Base-by-base conservation (phyloP, 768 basidiomycete genomes). In the Boletus reticuloceps region DNA sequence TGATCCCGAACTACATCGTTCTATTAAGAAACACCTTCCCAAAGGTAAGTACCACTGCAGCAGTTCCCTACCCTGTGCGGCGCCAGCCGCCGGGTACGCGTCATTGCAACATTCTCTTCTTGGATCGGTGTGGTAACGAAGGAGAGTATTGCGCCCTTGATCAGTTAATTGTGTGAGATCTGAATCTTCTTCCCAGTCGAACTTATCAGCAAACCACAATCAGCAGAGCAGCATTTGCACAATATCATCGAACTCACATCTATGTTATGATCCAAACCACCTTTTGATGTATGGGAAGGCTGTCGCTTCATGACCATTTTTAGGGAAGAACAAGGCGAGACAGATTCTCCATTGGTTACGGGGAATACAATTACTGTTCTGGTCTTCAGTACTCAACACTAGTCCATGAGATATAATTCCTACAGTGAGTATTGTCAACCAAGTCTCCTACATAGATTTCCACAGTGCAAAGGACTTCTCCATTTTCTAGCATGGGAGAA, bases 81-180 rank as follows among this genome's bases (percentile, higher is more conserved):
- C n/a, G n/a, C n/a, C n/a, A n/a, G n/a, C n/a, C n/a, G n/a, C n/a
- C n/a, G n/a, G n/a, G n/a, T n/a, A n/a, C n/a, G n/a, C n/a, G n/a
- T n/a, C n/a, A n/a, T n/a, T n/a, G n/a, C n/a, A n/a, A n/a, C n/a
- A 10, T 8, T n/a, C 42, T 7, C 39, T 17, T 4, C 17, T 16
- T 6, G 14, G 14, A 10, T 47, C 20, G 0, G 4, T 12, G 6
- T 17, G n/a, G 5, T 47, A 55, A 10, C 17, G 32, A 1, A 40
- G 47, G n/a, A 62, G 36, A 8, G 50, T 44, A 5, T 17, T 6
- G 13, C 52, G 55, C 13, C 59, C 59, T 11, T 36, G 14, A 19
- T 54, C 48, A 5, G 58, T 60, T 1, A 17, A n/a, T 12, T 34
- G 17, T 5, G 43, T 16, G 14, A 59, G 14, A 4, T 42, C 14